Evolutionary conservation across 805 yeast genomes (phyloP).

Genomic region (Nematodospora valgi): DNA sequence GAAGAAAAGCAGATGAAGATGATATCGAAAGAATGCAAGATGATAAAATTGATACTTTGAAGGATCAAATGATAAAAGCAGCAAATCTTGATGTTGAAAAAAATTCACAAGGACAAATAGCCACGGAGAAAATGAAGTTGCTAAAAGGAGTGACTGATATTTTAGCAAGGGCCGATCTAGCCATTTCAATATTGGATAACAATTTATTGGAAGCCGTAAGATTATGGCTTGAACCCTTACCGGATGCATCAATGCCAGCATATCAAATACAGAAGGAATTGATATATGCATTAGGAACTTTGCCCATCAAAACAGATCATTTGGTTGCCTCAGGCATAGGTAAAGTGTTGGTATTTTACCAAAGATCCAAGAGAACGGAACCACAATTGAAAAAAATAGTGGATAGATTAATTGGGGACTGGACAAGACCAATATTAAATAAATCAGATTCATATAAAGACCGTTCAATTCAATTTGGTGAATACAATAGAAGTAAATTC

Average conservation of each 20-base stretch:
- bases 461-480: slow-evolving; percentile 64
- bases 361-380: slow-evolving; percentile 85
- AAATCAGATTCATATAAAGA: slow-evolving; percentile 93
- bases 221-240: slow-evolving; percentile 96
- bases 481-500: slow-evolving; percentile 60
- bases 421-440: slow-evolving; percentile 98
- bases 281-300: slow-evolving; percentile 64
- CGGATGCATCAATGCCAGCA: slow-evolving; percentile 97
- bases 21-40: slow-evolving; percentile 95
- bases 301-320: slow-evolving; percentile 95
- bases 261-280: slow-evolving; percentile 91
- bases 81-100: slow-evolving; percentile 71
- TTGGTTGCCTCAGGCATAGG: slow-evolving; percentile 93
- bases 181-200: slow-evolving; percentile 91
- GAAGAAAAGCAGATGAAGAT: slow-evolving; percentile 79
- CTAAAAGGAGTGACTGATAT: slow-evolving; percentile 76
- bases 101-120: slow-evolving; percentile 61
- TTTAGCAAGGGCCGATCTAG: slow-evolving; percentile 75
- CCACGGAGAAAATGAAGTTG: slow-evolving; percentile 72
- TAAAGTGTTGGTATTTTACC: slow-evolving; percentile 89
- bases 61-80: slow-evolving; percentile 86
- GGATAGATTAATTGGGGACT: slow-evolving; percentile 87
- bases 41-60: slow-evolving; percentile 75
- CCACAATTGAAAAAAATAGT: slow-evolving; percentile 82
- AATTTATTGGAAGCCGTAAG: slow-evolving; percentile 89